A percentile compares a stretch with the other conserved stretches of the same genome.
Conservation (phyloP, 2,329 filamentous ascomycete species). For the Apiospora koreana region DNA sequence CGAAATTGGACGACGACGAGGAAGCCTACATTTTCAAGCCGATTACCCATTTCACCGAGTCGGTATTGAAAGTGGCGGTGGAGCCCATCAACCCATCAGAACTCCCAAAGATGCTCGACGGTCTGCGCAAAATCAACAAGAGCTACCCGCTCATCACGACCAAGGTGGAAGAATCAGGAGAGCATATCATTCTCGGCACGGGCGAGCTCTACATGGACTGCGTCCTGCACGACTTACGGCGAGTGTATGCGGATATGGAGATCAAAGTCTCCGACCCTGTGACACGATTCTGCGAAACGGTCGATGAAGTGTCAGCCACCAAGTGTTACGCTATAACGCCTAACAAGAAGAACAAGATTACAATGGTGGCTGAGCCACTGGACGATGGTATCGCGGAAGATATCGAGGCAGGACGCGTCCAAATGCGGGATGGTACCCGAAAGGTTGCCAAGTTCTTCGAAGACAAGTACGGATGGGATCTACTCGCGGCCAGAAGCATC, state of each 20-base stretch:
- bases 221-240: conserved; percentile 89
- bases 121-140: conserved; percentile 95
- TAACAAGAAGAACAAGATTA: conserved; percentile 99
- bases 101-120: conserved; percentile 97
- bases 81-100: conserved; percentile 98
- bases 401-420: conserved; percentile 88
- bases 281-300: conserved; percentile 95
- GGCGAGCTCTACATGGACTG: conserved; percentile 99
- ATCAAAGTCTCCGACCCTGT: conserved; percentile 98
- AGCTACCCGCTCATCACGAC: conserved; percentile 94
- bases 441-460: conserved; percentile 97
- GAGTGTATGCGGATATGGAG: conserved; percentile 98
- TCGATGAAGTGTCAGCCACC: conserved; percentile 94
- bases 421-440: conserved; percentile 87
- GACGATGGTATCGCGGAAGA: conserved; percentile 94
- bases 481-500: conserved; percentile 90
- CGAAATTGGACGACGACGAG: conserved; percentile 80
- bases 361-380: conserved; percentile 94
- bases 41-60: conserved; percentile 92
- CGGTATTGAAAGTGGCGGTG: conserved; percentile 95
- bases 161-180: conserved; percentile 96
- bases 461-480: conserved; percentile 95
- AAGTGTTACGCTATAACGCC: conserved; percentile 98
- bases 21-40: conserved; percentile 95
- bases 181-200: conserved; percentile 92